These are phyloP conservation scores for Hemisphaericaspora nanyangensis DNA, from an alignment of 805 yeast genomes.

Conservation along the genomic window DNA sequence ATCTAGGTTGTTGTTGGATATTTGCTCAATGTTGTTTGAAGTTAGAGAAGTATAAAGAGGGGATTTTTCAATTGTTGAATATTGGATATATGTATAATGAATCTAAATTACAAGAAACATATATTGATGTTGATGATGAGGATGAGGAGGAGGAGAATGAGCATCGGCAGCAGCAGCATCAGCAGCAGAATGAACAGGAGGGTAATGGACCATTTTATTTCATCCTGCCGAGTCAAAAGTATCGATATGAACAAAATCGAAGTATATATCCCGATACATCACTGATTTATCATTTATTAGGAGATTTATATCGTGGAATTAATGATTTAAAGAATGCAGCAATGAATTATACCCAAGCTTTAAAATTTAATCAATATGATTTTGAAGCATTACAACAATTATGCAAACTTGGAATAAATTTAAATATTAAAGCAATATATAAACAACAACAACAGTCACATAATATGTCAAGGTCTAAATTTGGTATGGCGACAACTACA, in stretches of 20 bases:
- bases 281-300: slow-evolving; percentile 63
- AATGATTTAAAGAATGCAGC: slow-evolving; percentile 67
- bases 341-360: slow-evolving; percentile 62
- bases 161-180: slow-evolving; percentile 3
- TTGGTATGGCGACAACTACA: not conserved
- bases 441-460: slow-evolving; percentile 16
- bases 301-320: slow-evolving; percentile 55
- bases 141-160: not conserved
- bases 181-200: not conserved
- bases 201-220: slow-evolving; percentile 9
- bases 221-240: slow-evolving; percentile 17
- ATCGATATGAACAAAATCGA: slow-evolving; percentile 38
- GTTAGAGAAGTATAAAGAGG: slow-evolving; percentile 55
- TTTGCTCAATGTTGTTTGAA: slow-evolving; percentile 66
- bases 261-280: slow-evolving; percentile 61
- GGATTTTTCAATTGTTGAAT: slow-evolving; percentile 44
- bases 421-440: slow-evolving; percentile 56
- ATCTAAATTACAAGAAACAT: not conserved
- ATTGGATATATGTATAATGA: slow-evolving; percentile 30
- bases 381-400: slow-evolving; percentile 85
- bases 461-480: not conserved
- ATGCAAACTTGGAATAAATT: slow-evolving; percentile 65
- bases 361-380: slow-evolving; percentile 71
- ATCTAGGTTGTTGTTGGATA: slow-evolving; percentile 68
- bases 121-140: not conserved